Base-by-base conservation (phyloP, 2,329 filamentous ascomycete genomes). In the Fusarium sarcochroum region DNA sequence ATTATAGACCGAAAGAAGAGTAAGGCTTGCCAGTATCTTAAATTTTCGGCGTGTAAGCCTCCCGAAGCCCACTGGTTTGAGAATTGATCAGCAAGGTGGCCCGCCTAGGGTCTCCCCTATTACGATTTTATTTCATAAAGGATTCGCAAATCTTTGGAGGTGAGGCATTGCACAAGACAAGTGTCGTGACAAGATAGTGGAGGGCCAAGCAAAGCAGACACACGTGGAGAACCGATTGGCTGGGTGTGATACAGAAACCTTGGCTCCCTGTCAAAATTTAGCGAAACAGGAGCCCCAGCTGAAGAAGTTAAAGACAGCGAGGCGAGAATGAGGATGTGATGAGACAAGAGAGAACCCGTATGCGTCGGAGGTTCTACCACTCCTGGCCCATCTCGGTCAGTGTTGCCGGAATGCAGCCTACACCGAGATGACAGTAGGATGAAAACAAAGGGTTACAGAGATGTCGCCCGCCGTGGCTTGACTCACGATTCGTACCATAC, bases 211-310 rank as follows among this genome's bases (percentile, higher is more conserved):
- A 35, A 30, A 52, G 57, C 48, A 56, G 30, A 64, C 47, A 60
- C 67, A 69, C 67, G 67, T 70, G 66, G 66, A 68, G 51, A 59
- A 70, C 63, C 53, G 57, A 69, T 69, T 69, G 67, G 67, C 46
- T 37, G 15, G 35, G 37, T 64, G 44, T 41, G 30, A 54, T 40
- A 61, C 50, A 42, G n/a, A 55, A n/a, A 49, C 14, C 17, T 37
- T 30, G 40, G 25, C 53, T 30, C 67, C 66, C 63, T 70, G 58
- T 68, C 58, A 55, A 41, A 54, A 15, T 50, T 58, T 37, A 42
- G 60, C 58, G 50, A 70, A 49, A 55, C 58, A 63, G 42, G 23
- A 63, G 6, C 32, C 45, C 25, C 21, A 45, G 49, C 55, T 49
- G 45, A 37, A 37, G 50, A 68, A 56, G 59, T 35, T 23, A 46